A percentile compares a stretch with the other conserved stretches of the same genome.
These are phyloP conservation scores for Orbilia ellipsospora DNA, from an alignment of 2,329 filamentous ascomycete genomes.

Conservation along the genomic window DNA sequence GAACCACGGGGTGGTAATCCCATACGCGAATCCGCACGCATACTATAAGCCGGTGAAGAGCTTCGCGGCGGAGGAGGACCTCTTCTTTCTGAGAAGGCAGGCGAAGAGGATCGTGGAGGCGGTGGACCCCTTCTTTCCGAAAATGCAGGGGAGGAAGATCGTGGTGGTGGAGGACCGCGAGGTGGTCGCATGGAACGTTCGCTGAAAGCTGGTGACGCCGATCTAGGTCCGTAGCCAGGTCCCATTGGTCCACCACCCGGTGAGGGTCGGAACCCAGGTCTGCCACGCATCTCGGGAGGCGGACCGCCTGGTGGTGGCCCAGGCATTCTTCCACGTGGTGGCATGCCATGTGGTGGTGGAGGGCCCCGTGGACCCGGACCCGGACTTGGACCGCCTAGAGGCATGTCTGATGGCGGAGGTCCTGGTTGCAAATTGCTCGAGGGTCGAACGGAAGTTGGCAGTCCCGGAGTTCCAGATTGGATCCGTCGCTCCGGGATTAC, in stretches of 20 bases:
- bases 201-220: slow-evolving; percentile 45
- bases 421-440: slow-evolving; percentile 15
- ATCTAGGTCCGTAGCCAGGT: slow-evolving; percentile 46
- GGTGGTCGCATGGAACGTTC: slow-evolving; percentile 46
- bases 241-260: slow-evolving; percentile 40
- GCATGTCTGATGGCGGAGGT: background rate
- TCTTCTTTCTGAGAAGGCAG: slow-evolving; percentile 48
- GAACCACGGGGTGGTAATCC: slow-evolving; percentile 22
- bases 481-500: slow-evolving; percentile 8
- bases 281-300: slow-evolving; percentile 31
- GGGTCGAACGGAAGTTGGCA: slow-evolving; percentile 22
- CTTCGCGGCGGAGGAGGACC: slow-evolving; percentile 37
- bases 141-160: slow-evolving; percentile 46
- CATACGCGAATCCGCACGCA: slow-evolving; percentile 43
- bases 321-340: slow-evolving; percentile 23
- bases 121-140: slow-evolving; percentile 47
- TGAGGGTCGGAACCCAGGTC: slow-evolving; percentile 35
- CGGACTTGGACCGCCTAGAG: slow-evolving; percentile 2
- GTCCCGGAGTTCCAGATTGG: slow-evolving; percentile 21
- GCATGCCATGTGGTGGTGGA: slow-evolving; percentile 24
- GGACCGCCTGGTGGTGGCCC: slow-evolving; percentile 19
- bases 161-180: slow-evolving; percentile 34
- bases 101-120: slow-evolving; percentile 37
- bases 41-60: slow-evolving; percentile 49
- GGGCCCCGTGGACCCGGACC: background rate